Base-by-base conservation (phyloP, 306 rosid species). In the Casuarina cunninghamiana region DNA sequence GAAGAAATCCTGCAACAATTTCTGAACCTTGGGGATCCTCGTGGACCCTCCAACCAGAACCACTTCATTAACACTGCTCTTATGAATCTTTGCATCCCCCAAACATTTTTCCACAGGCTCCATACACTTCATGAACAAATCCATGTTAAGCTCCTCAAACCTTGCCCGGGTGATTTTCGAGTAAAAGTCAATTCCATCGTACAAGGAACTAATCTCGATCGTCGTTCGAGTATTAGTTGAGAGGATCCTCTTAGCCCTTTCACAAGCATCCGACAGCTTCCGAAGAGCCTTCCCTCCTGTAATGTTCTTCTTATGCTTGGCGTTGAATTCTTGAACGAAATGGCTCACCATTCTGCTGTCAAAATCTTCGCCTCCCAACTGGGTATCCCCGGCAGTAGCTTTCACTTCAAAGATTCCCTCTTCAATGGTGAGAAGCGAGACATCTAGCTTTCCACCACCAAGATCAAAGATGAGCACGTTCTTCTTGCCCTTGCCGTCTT, bases 1-100 rank as follows among this genome's bases (percentile, higher is more conserved):
- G 74, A 84, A 82, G 48, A 84, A 87, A 10, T 84, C 88, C 17
- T 84, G 83, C 82, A 87, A 71, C 7, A 87, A 10, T 17, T 84
- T 81, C 38, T 87, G 90, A 72, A 87, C 90, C 81, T 84, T 87
- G 0, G 88, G 87, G 6, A 87, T 87, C 74, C 88, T 87, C 1
- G 90, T 84, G 1, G 88, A 87, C 0, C 90, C 90, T 39, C 90
- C 90, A 11, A 87, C 90, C 55, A 87, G 88, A 77, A 87, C 90
- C 58, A 84, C 90, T 71, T 87, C 90, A 10, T 87, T 85, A 49
- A 87, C 82, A 0, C 6, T 84, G 50, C 71, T 82, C 68, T 87
- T 87, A 10, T 87, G 88, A 86, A 87, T 87, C 86, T 84, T 84
- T 1, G 90, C 88, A 77, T 87, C 90, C 62, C 80, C 65, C 83